Base-by-base conservation (phyloP, 2,329 filamentous ascomycete genomes). In the Gliomastix tumulicola region DNA sequence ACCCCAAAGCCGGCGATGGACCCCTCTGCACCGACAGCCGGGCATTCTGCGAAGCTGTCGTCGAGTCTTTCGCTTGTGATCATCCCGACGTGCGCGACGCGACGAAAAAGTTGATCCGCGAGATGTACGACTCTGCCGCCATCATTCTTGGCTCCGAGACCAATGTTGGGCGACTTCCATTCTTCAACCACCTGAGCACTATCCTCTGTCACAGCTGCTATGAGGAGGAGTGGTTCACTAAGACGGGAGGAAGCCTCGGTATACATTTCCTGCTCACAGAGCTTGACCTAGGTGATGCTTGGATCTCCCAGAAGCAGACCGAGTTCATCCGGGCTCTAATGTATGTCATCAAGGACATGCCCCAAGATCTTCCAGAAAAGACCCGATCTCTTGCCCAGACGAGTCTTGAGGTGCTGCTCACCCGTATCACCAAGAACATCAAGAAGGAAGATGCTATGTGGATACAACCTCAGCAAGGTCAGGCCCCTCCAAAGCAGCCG, bases 271-370 rank as follows among this genome's bases (percentile, higher is more conserved):
- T 98, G 40, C 81, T 90, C 21, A 90, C 86, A 3, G 83, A 90
- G 47, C 68, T 97, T 38, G 81, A 90, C 36, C 71, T 98, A 32
- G 88, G 88, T 30, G 85, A 94, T 50, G 57, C 68, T 2, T 99
- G 92, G 88, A 70, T 98, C 22, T 71, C 78, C 16, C 76, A 82
- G 11, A 84, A 88, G 48, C 88, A 96, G 54, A 76, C 84, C 36
- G 88, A 97, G 40, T 89, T 96, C 48, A 82, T 92, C 40, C 80
- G 87, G 35, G 87, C 89, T n/a, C 69, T 99, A 38, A 82, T 95
- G 63, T 96, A 94, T 60, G 89, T 98, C 45, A 88, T 98, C 65
- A 98, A 98, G 63, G 92, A 98, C 55, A 96, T 96, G 74, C 92
- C 94, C 0, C 77, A 86, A 38, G 92, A 98, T 56, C 72, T 98